A percentile compares a stretch with the other conserved stretches of the same genome.
Evolutionary conservation across 768 basidiomycete species (phyloP).

Genomic region (Termitomyces heimii): DNA sequence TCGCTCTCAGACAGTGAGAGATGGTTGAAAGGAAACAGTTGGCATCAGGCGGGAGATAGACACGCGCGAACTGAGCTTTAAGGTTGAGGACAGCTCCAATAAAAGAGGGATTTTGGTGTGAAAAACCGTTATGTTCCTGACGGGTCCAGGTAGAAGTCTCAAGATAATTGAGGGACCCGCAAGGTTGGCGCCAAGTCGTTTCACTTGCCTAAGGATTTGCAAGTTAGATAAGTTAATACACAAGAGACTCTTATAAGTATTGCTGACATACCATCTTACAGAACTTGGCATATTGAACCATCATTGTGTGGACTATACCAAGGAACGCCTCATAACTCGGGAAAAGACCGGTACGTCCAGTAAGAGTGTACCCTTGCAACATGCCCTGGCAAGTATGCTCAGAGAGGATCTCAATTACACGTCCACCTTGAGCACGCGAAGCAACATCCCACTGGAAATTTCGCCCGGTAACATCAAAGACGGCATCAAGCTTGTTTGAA

Average conservation of each 20-base stretch:
- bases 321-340: slow-evolving; percentile 91
- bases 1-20: slow-evolving; percentile 76
- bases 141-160: slow-evolving; percentile 86
- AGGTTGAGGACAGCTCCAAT: slow-evolving; percentile 83
- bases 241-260: background rate
- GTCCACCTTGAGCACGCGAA: slow-evolving; percentile 64
- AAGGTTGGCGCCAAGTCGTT: slow-evolving; percentile 65
- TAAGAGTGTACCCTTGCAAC: slow-evolving; percentile 90
- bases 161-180: slow-evolving; percentile 77
- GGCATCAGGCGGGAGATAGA: slow-evolving; percentile 87
- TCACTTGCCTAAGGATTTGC: slow-evolving; percentile 36
- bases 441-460: slow-evolving; percentile 85
- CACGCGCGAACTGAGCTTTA: slow-evolving; percentile 63
- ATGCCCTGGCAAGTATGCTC: slow-evolving; percentile 89
- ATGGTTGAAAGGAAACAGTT: slow-evolving; percentile 83
- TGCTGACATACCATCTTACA: slow-evolving; percentile 58
- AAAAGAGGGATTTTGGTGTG: slow-evolving; percentile 81
- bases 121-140: slow-evolving; percentile 88
- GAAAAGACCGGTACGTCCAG: slow-evolving; percentile 80
- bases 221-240: background rate
- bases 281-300: slow-evolving; percentile 88
- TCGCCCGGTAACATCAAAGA: slow-evolving; percentile 59
- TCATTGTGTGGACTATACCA: slow-evolving; percentile 86
- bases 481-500: slow-evolving; percentile 84
- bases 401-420: slow-evolving; percentile 84